Base-by-base conservation (phyloP, 371 early-diverging fungal species). In the Circinella umbellata region DNA sequence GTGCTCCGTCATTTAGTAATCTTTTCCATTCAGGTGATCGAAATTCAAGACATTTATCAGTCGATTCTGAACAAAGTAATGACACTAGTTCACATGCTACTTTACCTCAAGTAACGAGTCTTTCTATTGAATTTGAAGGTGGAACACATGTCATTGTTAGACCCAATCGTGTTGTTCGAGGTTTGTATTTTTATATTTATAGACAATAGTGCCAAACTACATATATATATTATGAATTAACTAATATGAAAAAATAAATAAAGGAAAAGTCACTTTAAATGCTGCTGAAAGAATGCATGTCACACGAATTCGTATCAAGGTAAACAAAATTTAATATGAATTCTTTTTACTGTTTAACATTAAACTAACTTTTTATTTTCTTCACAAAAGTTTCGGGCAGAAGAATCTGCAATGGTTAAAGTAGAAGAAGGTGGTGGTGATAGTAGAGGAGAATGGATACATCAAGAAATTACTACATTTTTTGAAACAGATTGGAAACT, bases 401-500 rank as follows among this genome's bases (percentile, higher is more conserved):
- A 82, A 61, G 85, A 85, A 67, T 68, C 71, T 8, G 85, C 83
- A 14, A 81, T 73, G 66, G 85, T 85, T 3, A 79, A 79, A 53
- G 71, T 80, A 47, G 81, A 82, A 60, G 85, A 85, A 70, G 76
- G 75, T 6, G 66, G 68, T 11, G 67, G 70, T 0, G 80, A 81
- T 70, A 72, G 69, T 15, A 70, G 73, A 61, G 80, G 77, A 9
- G 82, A 81, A 36, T 77, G 82, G 76, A 62, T 85, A 7, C 81
- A 85, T 67, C 76, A 82, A 64, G 69, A 69, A 36, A 75, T 81
- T 13, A 85, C 83, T 0, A 81, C 85, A 15, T 85, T 74, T 60
- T 83, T 83, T 67, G 81, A 82, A 47, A 69, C 79, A 2, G 81
- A 85, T 37, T 85, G 76, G 76, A 82, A 80, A 63, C 55, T 85